Conservation (phyloP, 495 filamentous ascomycete species). For the Hypoxylon trugodes region DNA sequence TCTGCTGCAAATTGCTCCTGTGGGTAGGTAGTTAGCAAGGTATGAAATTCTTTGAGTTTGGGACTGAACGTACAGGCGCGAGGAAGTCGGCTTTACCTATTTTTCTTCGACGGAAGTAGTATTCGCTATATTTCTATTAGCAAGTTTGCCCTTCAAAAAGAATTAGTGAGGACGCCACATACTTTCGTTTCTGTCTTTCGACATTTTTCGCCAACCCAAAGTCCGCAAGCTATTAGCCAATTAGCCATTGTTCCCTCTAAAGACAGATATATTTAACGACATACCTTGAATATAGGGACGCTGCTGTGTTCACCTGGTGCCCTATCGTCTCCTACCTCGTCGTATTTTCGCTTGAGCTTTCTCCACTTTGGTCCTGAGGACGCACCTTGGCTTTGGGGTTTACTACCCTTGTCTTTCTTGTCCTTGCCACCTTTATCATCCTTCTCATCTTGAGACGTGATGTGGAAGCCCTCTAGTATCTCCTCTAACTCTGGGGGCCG, state of each 20-base stretch:
- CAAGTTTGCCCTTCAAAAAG: not conserved
- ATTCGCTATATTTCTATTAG: slow-evolving; percentile 12
- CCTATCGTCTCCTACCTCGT: not conserved
- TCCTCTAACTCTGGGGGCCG: not conserved
- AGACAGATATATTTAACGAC: not conserved
- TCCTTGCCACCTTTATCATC: too few relatives aligned
- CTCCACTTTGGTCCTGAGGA: too few relatives aligned
- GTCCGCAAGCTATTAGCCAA: slow-evolving; percentile 24
- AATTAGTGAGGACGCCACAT: not conserved
- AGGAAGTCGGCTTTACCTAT: slow-evolving; percentile 1
- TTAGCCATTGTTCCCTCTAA: not conserved
- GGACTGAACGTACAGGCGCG: slow-evolving; percentile 19
- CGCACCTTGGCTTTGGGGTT: too few relatives aligned
- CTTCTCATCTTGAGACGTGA: too few relatives aligned
- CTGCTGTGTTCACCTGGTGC: not conserved
- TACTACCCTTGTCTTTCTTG: too few relatives aligned
- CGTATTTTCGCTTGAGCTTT: not conserved
- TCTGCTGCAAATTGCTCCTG: slow-evolving; percentile 30
- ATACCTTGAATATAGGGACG: slow-evolving; percentile 22
- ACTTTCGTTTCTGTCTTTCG: slow-evolving; percentile 28
- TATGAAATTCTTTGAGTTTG: not conserved
- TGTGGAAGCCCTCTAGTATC: too few relatives aligned
- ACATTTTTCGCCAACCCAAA: slow-evolving; percentile 14
- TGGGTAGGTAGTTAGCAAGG: not conserved
- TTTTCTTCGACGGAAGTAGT: not conserved